Conservation (phyloP, 305 asterid genomes). For the Solanum hybrid region DNA sequence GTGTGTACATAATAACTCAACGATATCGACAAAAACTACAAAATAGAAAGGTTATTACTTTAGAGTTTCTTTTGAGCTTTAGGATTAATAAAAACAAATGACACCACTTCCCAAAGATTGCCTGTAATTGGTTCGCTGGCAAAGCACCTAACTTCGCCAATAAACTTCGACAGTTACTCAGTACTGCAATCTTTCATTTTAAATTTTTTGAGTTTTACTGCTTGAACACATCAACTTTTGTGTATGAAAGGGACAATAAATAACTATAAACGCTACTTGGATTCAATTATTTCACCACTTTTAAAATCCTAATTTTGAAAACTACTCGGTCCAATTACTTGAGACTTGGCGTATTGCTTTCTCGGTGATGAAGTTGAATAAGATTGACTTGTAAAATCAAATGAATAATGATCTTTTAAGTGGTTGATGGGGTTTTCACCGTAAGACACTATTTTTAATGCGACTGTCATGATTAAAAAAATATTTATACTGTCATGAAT, state of each 20-base stretch:
- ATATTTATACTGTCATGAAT: neutral
- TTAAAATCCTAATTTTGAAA: neutral
- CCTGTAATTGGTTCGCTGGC: neutral
- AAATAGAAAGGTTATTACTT: neutral
- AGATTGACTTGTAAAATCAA: neutral
- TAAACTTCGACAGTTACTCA: neutral
- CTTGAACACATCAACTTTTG: neutral
- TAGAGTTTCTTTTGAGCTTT: neutral
- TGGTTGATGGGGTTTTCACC: neutral
- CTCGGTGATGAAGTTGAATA: neutral
- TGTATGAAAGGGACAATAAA: neutral
- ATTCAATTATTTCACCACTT: neutral
- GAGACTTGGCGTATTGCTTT: neutral
- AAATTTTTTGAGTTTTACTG: neutral
- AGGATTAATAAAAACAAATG: neutral
- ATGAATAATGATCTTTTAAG: neutral
- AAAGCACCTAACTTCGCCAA: neutral
- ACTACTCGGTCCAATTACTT: neutral
- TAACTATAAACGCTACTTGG: neutral
- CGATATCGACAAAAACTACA: neutral
- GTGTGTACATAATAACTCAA: neutral
- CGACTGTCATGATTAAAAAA: neutral
- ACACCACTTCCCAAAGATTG: constrained; percentile 1
- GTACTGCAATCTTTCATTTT: neutral
- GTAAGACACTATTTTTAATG: neutral